Evolutionary conservation across 2,329 filamentous ascomycete species (phyloP).

Genomic region (Endoconidiophora laricicola): DNA sequence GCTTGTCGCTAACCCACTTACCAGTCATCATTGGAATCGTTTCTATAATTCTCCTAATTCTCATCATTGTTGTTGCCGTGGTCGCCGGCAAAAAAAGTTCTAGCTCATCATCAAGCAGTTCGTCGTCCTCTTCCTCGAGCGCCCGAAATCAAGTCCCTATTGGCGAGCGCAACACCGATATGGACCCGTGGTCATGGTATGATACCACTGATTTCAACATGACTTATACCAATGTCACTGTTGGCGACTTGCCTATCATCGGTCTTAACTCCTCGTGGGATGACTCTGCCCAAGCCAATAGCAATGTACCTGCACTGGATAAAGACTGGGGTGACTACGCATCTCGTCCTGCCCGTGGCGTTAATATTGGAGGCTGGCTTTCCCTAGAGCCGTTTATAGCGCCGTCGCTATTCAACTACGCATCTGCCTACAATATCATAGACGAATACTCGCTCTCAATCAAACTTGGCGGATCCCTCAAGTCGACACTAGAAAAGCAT

Average conservation of each 20-base stretch:
- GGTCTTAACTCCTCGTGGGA: conserved; percentile 76
- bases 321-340: conserved; percentile 63
- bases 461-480: conserved; percentile 49
- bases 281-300: conserved; percentile 62
- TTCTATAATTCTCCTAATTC: conserved; percentile 38
- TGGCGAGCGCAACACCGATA: conserved; percentile 53
- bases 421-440: conserved; percentile 47
- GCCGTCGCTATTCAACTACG: conserved; percentile 69
- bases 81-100: conserved; percentile 46
- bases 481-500: conserved; percentile 64
- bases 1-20: not conserved
- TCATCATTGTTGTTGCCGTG: conserved; percentile 52
- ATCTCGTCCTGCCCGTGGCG: conserved; percentile 64
- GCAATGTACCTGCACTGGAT: conserved; percentile 61
- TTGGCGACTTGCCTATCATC: conserved; percentile 82
- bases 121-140: conserved; percentile 20
- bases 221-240: conserved; percentile 72
- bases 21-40: conserved; percentile 40
- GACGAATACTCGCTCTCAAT: conserved; percentile 74
- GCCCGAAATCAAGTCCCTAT: conserved; percentile 42
- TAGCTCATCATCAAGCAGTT: conserved; percentile 29
- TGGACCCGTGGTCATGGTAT: conserved; percentile 86
- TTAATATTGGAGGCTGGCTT: conserved; percentile 90
- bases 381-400: conserved; percentile 90
- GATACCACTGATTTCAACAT: conserved; percentile 84